Percentiles rank a stretch among this genome's conserved stretches.
Conservation (phyloP, 495 filamentous ascomycete species). For the Aspergillus egyptiacus region DNA sequence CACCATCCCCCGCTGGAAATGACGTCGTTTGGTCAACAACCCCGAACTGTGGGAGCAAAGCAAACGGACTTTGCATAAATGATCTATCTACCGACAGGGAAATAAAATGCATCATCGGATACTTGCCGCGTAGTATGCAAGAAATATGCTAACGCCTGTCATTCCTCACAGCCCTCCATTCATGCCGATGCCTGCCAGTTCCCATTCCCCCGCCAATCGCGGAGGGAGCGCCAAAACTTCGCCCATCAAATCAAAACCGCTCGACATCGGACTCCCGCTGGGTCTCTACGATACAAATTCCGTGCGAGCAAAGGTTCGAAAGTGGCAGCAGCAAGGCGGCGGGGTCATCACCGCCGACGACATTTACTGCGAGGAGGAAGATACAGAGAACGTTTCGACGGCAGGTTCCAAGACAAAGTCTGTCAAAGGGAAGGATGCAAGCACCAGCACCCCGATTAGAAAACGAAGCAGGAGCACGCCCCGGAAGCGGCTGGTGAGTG, state of each 20-base stretch:
- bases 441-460: constrained; percentile 9
- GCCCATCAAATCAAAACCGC: constrained; percentile 31
- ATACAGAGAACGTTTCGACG: constrained; percentile 27
- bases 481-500: constrained; percentile 73
- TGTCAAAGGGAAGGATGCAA: constrained; percentile 21
- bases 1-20: too few species aligned
- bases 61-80: too few species aligned
- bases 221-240: constrained; percentile 34
- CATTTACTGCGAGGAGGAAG: constrained; percentile 34
- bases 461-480: constrained; percentile 52
- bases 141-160: constrained; percentile 14
- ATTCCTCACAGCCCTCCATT: constrained; percentile 22
- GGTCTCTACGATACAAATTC: constrained; percentile 52
- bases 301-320: constrained; percentile 64
- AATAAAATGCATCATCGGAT: constrained; percentile 1
- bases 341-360: constrained; percentile 49
- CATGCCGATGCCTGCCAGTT: constrained; percentile 44
- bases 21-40: constrained; percentile 16
- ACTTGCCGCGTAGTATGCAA: constrained; percentile 8
- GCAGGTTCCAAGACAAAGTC: constrained; percentile 24
- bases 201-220: constrained; percentile 36
- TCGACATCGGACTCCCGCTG: constrained; percentile 48
- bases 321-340: constrained; percentile 69
- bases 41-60: constrained; percentile 6
- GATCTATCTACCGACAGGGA: too few species aligned